Percentiles rank a stretch among this genome's conserved stretches.
Conservation (phyloP, 2,329 filamentous ascomycete genomes). For the Fusarium sp. region DNA sequence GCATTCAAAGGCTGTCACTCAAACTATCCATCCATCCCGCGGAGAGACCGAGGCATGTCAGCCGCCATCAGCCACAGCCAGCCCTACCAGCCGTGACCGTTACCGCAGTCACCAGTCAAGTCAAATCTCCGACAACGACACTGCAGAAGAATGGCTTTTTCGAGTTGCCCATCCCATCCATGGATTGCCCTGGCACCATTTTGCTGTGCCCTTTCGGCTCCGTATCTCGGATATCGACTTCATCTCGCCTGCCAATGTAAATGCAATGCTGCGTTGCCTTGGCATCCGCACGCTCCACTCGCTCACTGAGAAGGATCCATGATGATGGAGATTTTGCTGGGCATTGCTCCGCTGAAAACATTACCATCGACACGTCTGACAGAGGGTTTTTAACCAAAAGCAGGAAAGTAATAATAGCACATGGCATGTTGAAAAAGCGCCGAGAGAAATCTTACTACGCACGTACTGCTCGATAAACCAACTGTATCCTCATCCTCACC, state of each 20-base stretch:
- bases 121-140: not conserved
- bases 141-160: not conserved
- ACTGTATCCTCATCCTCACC: not conserved
- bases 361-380: not conserved
- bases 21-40: constrained; percentile 12
- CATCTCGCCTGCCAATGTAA: constrained; percentile 20
- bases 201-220: constrained; percentile 3
- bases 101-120: constrained; percentile 19
- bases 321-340: not conserved
- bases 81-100: not conserved
- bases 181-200: constrained; percentile 1
- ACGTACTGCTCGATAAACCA: not conserved
- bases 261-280: constrained; percentile 19
- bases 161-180: not conserved
- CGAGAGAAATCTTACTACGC: not conserved
- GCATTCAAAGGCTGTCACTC: constrained; percentile 11
- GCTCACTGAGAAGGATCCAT: not conserved
- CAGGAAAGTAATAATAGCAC: not conserved
- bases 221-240: constrained; percentile 15
- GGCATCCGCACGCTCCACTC: constrained; percentile 8
- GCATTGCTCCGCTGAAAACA: not conserved
- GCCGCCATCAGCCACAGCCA: constrained; percentile 35
- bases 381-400: not conserved
- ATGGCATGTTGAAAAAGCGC: not conserved
- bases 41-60: constrained; percentile 37